A percentile compares a stretch with the other conserved stretches of the same genome.
phyloP scores from a whole-genome alignment of 2,329 filamentous ascomycete genomes.

The Setomelanomma holmii region DNA sequence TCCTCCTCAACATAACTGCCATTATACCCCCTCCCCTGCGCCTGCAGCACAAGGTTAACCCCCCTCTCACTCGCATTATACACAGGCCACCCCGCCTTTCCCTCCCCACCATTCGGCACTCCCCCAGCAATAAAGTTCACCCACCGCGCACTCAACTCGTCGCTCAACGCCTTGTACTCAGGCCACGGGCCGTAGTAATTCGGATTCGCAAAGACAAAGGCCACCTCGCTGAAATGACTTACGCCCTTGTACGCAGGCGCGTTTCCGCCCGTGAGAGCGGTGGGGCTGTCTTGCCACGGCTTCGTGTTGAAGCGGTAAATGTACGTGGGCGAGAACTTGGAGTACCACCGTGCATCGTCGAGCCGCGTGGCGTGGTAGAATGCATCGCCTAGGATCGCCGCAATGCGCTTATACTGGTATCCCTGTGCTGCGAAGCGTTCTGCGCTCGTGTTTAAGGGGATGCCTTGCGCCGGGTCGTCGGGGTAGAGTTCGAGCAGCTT shows the following conservation, averaged over 20 bases:
- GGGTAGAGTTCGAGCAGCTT: constrained; percentile 46
- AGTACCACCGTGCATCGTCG: constrained; percentile 52
- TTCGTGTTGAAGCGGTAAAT: constrained; percentile 67
- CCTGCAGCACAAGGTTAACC: constrained; percentile 56
- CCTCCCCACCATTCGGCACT: constrained; percentile 49
- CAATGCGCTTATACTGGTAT: constrained; percentile 61
- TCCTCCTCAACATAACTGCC: constrained; percentile 53
- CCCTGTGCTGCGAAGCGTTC: constrained; percentile 43
- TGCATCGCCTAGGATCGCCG: constrained; percentile 61
- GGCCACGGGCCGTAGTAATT: constrained; percentile 46
- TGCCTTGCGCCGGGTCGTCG: constrained; percentile 41
- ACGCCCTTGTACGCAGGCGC: constrained; percentile 54
- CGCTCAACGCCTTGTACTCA: constrained; percentile 51
- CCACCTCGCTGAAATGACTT: constrained; percentile 62
- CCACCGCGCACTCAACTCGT: constrained; percentile 56
- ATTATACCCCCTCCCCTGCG: constrained; percentile 48
- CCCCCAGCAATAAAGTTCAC: constrained; percentile 52
- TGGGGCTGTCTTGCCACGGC: constrained; percentile 36
- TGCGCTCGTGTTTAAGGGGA: constrained; percentile 41
- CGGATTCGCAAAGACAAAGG: constrained; percentile 56
- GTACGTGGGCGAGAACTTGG: constrained; percentile 60
- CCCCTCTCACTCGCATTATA: constrained; percentile 49
- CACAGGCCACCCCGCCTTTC: constrained; percentile 48
- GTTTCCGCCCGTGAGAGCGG: constrained; percentile 52
- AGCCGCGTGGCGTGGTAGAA: constrained; percentile 64